Conservation (phyloP, 2,329 filamentous ascomycete species). For the Colletotrichum sp. region DNA sequence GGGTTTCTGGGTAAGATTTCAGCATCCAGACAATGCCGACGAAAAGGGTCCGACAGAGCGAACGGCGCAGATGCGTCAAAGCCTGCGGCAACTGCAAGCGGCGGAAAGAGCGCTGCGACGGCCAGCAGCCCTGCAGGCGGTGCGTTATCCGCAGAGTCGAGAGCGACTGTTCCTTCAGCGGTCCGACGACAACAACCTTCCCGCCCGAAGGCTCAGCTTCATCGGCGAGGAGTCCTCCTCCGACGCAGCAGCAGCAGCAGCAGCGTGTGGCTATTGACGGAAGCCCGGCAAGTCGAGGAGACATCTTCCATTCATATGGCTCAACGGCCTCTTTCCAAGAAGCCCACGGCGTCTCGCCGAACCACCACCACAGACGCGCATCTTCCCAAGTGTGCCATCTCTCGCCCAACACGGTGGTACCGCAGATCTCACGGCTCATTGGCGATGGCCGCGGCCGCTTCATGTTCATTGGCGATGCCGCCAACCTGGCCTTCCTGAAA, state of each 20-base stretch:
- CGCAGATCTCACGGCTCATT: conserved; percentile 33
- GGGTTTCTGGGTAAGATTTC: neutral
- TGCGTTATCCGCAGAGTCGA: conserved; percentile 27
- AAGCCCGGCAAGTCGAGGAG: neutral
- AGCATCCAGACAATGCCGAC: conserved; percentile 24
- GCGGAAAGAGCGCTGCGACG: conserved; percentile 34
- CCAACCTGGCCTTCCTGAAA: conserved; percentile 37
- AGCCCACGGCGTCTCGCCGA: neutral
- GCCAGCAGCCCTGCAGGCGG: conserved; percentile 28
- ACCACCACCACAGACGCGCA: neutral
- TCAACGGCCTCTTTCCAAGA: neutral
- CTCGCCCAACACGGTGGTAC: conserved; percentile 18
- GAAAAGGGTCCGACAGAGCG: conserved; percentile 21
- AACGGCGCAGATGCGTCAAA: conserved; percentile 29
- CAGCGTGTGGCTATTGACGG: neutral
- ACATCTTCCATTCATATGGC: neutral
- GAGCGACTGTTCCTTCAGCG: conserved; percentile 24
- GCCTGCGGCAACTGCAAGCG: conserved; percentile 32
- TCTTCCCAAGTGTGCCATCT: conserved; percentile 5
- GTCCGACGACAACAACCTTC: neutral
- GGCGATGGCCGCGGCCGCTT: conserved; percentile 35
- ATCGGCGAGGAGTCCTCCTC: neutral
- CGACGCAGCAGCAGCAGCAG: neutral
- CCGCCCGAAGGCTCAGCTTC: neutral
- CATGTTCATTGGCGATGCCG: conserved; percentile 42